Evolutionary conservation across 257 asterid genomes (phyloP).

Genomic region (Nicotiana knightiana): DNA sequence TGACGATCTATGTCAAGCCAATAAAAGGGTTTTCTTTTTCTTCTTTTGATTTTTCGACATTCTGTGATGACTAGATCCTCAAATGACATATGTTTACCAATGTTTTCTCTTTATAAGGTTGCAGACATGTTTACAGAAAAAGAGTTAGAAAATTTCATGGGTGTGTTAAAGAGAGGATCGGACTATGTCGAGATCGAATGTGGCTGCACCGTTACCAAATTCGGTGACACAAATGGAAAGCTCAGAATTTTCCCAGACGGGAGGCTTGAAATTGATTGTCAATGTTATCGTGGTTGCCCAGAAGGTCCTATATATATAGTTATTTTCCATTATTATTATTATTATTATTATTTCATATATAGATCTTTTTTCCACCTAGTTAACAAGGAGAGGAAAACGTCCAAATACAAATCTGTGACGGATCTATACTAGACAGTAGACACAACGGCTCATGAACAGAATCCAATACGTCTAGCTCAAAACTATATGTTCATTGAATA

Average conservation of each 20-base stretch:
- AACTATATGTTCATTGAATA: too few relatives aligned
- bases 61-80: background rate
- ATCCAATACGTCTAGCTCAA: background rate
- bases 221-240: conserved; percentile 28
- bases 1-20: background rate
- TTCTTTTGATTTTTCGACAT: background rate
- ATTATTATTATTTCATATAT: too few relatives aligned
- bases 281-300: conserved; percentile 17
- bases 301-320: conserved; percentile 3
- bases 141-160: background rate
- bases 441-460: background rate
- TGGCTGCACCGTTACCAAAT: conserved; percentile 25
- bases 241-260: conserved; percentile 23
- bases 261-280: conserved; percentile 30
- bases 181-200: conserved; percentile 28
- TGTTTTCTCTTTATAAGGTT: background rate
- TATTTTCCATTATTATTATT: background rate
- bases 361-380: background rate
- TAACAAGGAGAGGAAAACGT: background rate
- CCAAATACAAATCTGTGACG: too few relatives aligned
- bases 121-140: conserved; percentile 1
- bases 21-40: background rate
- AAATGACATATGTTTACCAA: background rate
- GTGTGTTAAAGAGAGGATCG: conserved; percentile 8
- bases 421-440: background rate